Evolutionary conservation across 1,284 basidiomycete genomes (phyloP).

Genomic region (Leccinum huronense): DNA sequence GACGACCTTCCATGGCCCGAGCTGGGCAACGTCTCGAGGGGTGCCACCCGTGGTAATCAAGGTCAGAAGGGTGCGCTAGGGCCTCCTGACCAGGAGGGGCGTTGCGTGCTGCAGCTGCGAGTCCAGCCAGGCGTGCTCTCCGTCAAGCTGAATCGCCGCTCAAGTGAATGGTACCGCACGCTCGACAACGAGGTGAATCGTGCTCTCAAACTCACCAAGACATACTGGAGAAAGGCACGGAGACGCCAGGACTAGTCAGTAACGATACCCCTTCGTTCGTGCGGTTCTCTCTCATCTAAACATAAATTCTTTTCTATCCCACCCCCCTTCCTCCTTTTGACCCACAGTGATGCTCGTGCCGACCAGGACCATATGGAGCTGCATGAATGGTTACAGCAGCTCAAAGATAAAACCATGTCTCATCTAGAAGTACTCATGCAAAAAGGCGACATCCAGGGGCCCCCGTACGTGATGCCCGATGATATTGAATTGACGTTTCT

Average conservation of each 20-base stretch:
- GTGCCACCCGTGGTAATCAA: conserved; percentile 79
- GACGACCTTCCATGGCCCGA: conserved; percentile 84
- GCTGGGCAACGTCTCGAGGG: conserved; percentile 76
- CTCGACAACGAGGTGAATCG: conserved; percentile 73
- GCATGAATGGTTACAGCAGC: conserved; percentile 78
- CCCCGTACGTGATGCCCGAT: conserved; percentile 75
- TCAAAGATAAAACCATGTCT: conserved; percentile 83
- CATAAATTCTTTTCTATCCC: neutral
- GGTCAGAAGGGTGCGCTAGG: conserved; percentile 75
- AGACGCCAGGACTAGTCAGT: conserved; percentile 69
- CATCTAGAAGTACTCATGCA: conserved; percentile 80
- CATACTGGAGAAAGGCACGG: conserved; percentile 74
- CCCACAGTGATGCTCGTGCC: conserved; percentile 57
- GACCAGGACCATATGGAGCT: conserved; percentile 84
- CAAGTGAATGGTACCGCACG: conserved; percentile 75
- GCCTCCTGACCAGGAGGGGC: conserved; percentile 64
- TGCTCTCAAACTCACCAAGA: conserved; percentile 77
- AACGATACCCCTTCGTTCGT: conserved; percentile 2
- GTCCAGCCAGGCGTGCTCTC: conserved; percentile 77
- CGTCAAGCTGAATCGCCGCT: conserved; percentile 66
- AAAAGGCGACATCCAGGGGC: conserved; percentile 77
- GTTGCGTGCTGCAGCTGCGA: conserved; percentile 67
- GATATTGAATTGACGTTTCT: conserved; percentile 72
- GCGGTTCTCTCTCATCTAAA: conserved; percentile 1
- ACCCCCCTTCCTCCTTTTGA: neutral